Percentiles rank a stretch among this genome's conserved stretches.
Evolutionary conservation across 257 asterid species (phyloP).

Genomic region (Fraxinus cuspidata): DNA sequence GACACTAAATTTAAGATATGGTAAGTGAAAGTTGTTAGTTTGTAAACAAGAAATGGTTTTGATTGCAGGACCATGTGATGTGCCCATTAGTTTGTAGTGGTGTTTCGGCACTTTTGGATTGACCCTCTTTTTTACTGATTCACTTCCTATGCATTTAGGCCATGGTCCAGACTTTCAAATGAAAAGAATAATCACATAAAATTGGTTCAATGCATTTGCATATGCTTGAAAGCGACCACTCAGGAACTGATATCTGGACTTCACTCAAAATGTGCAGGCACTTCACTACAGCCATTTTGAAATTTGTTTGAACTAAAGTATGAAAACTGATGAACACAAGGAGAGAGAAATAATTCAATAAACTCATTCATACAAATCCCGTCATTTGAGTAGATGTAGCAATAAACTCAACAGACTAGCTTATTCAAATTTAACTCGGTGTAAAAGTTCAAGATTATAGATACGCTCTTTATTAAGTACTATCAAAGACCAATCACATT

Average conservation of each 20-base stretch:
- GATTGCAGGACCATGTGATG: slow-evolving; percentile 31
- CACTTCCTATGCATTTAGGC: slow-evolving; percentile 12
- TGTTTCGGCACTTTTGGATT: slow-evolving; percentile 29
- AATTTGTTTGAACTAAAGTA: neutral
- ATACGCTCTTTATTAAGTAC: neutral
- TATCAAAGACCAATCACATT: neutral
- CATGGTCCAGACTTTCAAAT: neutral
- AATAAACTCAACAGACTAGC: too few species aligned
- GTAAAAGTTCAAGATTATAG: too few species aligned
- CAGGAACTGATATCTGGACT: neutral
- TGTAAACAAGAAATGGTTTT: slow-evolving; percentile 14
- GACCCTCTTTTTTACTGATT: slow-evolving; percentile 12
- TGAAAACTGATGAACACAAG: neutral
- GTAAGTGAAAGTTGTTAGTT: neutral
- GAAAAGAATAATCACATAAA: neutral
- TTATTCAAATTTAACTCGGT: too few species aligned
- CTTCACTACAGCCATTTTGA: neutral
- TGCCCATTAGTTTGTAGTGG: slow-evolving; percentile 22
- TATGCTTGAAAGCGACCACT: slow-evolving; percentile 5
- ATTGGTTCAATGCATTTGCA: slow-evolving; percentile 4
- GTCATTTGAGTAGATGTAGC: neutral
- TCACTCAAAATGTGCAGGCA: neutral
- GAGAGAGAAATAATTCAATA: neutral
- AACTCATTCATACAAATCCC: neutral
- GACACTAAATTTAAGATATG: neutral